phyloP scores from a whole-genome alignment of 768 basidiomycete species.

The Roridomyces roridus region DNA sequence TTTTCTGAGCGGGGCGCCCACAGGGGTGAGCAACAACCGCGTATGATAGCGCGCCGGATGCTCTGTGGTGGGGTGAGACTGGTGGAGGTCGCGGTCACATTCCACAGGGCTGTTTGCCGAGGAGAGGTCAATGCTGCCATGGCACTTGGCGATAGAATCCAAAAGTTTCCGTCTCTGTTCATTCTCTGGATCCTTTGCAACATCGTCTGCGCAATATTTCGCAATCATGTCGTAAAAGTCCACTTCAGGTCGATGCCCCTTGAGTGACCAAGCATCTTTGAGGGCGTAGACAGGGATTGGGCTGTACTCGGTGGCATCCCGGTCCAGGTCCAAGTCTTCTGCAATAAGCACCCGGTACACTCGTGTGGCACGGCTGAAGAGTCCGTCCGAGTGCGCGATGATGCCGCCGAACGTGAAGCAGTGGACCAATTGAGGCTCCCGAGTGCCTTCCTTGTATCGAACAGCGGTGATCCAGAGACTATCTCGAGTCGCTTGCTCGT shows the following conservation, averaged over 20 bases:
- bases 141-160: neutral
- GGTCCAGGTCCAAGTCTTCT: neutral
- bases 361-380: constrained; percentile 12
- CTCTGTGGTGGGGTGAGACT: neutral
- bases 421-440: neutral
- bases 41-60: neutral
- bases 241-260: constrained; percentile 1
- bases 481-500: neutral
- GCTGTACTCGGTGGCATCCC: too few species aligned
- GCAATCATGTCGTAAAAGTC: constrained; percentile 10
- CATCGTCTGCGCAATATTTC: neutral
- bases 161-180: too few species aligned
- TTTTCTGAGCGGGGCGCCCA: neutral
- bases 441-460: neutral
- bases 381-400: constrained; percentile 4
- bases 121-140: constrained; percentile 1
- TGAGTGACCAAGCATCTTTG: constrained; percentile 2
- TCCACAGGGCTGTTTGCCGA: neutral
- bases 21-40: constrained; percentile 4
- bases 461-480: too few species aligned
- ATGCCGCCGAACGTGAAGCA: constrained; percentile 4
- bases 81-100: neutral
- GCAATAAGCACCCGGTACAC: constrained; percentile 1
- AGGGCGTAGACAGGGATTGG: constrained; percentile 4
- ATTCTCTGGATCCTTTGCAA: too few species aligned